Percentiles rank a stretch among this genome's conserved stretches.
These are phyloP conservation scores for Ochetophila trinervis DNA, from an alignment of 306 rosid species.

Conservation along the genomic window DNA sequence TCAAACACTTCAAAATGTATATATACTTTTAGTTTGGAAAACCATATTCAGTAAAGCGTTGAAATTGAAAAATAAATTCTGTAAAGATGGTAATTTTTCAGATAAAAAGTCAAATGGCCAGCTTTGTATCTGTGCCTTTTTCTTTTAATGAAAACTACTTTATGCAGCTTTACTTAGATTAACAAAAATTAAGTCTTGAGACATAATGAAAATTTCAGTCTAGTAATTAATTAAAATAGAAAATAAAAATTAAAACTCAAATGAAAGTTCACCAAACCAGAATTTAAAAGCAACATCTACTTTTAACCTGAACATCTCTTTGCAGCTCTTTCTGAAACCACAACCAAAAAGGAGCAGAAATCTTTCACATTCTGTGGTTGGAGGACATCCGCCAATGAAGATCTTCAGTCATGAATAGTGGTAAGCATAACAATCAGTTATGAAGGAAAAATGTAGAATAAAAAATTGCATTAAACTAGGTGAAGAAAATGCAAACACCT, in stretches of 20 bases:
- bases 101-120: too few species aligned
- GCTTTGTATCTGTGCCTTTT: too few species aligned
- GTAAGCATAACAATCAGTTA: slow-evolving; percentile 8
- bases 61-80: too few species aligned
- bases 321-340: slow-evolving; percentile 52
- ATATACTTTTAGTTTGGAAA: too few species aligned
- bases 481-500: slow-evolving; percentile 38
- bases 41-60: too few species aligned
- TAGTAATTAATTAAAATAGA: neutral
- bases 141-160: too few species aligned
- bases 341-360: slow-evolving; percentile 65
- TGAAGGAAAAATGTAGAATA: slow-evolving; percentile 8
- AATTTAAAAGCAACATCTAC: slow-evolving; percentile 9
- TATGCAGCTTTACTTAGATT: too few species aligned
- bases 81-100: too few species aligned
- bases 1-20: too few species aligned
- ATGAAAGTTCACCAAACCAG: neutral
- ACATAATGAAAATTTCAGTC: too few species aligned
- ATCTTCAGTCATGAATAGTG: slow-evolving; percentile 50
- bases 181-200: too few species aligned
- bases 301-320: slow-evolving; percentile 55
- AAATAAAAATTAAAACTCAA: slow-evolving; percentile 23
- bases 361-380: slow-evolving; percentile 55
- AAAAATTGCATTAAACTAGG: slow-evolving; percentile 1
- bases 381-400: slow-evolving; percentile 59